phyloP scores from a whole-genome alignment of 2,329 filamentous ascomycete genomes.

The Dactylellina cionopaga region DNA sequence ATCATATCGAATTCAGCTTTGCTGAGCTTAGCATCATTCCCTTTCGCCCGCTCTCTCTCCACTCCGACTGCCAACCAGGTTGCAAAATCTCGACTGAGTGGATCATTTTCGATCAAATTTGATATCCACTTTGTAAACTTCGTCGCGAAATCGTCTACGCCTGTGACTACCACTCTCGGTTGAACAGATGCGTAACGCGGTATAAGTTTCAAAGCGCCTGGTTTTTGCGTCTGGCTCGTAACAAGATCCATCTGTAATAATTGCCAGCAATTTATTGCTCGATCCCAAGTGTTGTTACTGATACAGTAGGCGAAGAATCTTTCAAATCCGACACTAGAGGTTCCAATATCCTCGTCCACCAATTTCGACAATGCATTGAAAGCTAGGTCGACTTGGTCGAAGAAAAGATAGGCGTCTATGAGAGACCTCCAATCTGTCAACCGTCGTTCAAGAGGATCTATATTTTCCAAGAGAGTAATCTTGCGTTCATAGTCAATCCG shows the following conservation, averaged over 20 bases:
- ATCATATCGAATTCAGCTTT: conserved; percentile 1
- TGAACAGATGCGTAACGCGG: conserved; percentile 20
- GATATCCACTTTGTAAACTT: conserved; percentile 24
- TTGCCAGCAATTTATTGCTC: conserved; percentile 54
- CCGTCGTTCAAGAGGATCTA: conserved; percentile 17
- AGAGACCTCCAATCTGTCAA: conserved; percentile 29
- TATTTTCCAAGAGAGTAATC: conserved; percentile 45
- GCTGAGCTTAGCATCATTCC: neutral
- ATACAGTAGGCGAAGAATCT: conserved; percentile 54
- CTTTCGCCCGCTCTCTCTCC: conserved; percentile 4
- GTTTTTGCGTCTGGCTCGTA: neutral
- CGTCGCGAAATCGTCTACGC: conserved; percentile 7
- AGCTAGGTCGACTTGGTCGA: conserved; percentile 12
- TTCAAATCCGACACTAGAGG: conserved; percentile 53
- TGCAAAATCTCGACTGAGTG: conserved; percentile 17
- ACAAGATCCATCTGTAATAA: conserved; percentile 41
- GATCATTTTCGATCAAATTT: conserved; percentile 16
- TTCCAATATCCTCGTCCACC: conserved; percentile 8
- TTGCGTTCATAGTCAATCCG: conserved; percentile 51
- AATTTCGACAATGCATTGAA: conserved; percentile 5
- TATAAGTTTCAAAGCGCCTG: neutral
- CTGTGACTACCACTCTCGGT: conserved; percentile 6
- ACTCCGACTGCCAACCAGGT: conserved; percentile 23
- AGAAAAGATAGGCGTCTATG: conserved; percentile 17
- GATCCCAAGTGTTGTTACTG: conserved; percentile 50